A percentile compares a stretch with the other conserved stretches of the same genome.
phyloP scores from a whole-genome alignment of 169 alveolate species.

The Plasmodium sp. region DNA sequence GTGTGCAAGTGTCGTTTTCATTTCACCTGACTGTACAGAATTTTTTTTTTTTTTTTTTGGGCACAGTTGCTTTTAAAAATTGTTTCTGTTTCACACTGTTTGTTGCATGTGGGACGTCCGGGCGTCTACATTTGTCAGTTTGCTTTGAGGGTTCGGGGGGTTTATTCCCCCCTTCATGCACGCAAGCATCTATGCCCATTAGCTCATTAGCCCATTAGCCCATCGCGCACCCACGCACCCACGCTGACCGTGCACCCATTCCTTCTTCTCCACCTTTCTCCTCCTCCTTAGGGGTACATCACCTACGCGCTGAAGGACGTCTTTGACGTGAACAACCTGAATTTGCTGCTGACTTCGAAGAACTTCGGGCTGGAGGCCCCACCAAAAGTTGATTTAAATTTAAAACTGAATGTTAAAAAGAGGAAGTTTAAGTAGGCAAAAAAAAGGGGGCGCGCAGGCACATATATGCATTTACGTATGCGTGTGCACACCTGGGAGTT shows the following conservation, averaged over 20 bases:
- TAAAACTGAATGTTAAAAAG: slow-evolving; percentile 83
- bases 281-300: slow-evolving; percentile 90
- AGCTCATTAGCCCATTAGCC: not conserved
- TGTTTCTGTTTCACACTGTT: not conserved
- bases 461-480: not conserved
- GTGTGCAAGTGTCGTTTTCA: not conserved
- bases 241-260: not conserved
- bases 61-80: not conserved
- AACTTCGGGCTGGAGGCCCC: slow-evolving; percentile 96
- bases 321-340: slow-evolving; percentile 97
- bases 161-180: not conserved
- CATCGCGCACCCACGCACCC: not conserved
- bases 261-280: not conserved
- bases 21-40: not conserved
- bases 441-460: not conserved
- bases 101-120: not conserved
- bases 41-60: slow-evolving; percentile 14
- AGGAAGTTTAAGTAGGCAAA: slow-evolving; percentile 61
- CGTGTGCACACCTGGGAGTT: not conserved
- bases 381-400: slow-evolving; percentile 96
- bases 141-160: not conserved
- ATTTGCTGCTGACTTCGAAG: slow-evolving; percentile 94
- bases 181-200: not conserved
- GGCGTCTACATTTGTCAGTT: slow-evolving; percentile 7
- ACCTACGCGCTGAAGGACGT: slow-evolving; percentile 96